Base-by-base conservation (phyloP, 163 green algal species). In the Prototheca wickerhamii region DNA sequence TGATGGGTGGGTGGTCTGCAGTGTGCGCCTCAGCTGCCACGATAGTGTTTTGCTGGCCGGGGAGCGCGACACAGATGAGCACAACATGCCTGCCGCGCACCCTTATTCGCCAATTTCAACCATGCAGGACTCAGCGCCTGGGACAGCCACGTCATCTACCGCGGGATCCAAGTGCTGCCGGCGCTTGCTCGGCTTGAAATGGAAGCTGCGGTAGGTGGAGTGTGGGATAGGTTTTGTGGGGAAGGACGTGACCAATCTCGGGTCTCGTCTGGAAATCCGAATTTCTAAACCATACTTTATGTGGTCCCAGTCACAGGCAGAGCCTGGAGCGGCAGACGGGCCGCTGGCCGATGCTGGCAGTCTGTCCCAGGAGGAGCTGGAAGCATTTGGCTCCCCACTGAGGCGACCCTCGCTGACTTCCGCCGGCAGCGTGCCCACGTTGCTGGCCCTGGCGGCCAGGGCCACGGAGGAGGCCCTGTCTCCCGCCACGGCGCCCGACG, bases 61-160 rank as follows among this genome's bases (percentile, higher is more conserved):
- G 6, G 0, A 35, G 26, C 26, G 6, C 28, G 30, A 23, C 2
- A 25, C 26, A 6, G 26, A 20, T 25, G 10, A 5, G 7, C 26
- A 58, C 52, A 35, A 15, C 52, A 2, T 10, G 5, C 26, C 10
- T 30, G 30, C 33, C 20, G 23, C 4, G 33, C 43, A 25, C 8
- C 55, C 44, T 2, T 2, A 18, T 49, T 31, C 31, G 18, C 32
- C 17, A 25, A 40, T 26, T n/a, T 18, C 56, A 2, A 18, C 2
- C 35, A 15, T 40, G 49, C 58, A 65, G 90, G 90, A 4, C 76
- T 96, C 7, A 87, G 78, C 65, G 80, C 84, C 20, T 96, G 90
- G 90, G 90, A 96, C 75, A 80, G 79, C 55, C 82, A 94, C 72
- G 76, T 95, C 18, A 81, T 65, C 30, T 96, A 93, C 72, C 78